These are phyloP conservation scores for Solanum hybrid DNA, from an alignment of 305 asterid species.

Conservation along the genomic window DNA sequence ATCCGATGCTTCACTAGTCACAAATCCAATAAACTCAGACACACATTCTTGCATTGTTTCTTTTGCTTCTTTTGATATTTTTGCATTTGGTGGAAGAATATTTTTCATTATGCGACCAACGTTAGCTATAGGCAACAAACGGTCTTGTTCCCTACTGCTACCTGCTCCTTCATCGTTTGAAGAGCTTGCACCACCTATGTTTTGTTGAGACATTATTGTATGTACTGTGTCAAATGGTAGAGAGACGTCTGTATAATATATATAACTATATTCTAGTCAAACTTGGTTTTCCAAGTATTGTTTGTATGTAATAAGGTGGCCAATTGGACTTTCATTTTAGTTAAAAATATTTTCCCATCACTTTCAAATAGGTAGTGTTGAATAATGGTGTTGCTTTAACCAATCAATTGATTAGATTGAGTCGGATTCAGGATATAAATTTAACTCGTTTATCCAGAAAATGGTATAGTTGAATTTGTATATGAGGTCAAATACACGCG, in stretches of 20 bases:
- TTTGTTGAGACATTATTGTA: constrained; percentile 24
- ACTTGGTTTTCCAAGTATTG: constrained; percentile 5
- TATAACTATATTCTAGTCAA: constrained; percentile 21
- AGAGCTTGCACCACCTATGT: constrained; percentile 12
- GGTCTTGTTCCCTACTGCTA: constrained; percentile 26
- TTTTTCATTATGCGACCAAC: constrained; percentile 68
- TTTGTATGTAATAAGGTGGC: not conserved
- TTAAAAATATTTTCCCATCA: not conserved
- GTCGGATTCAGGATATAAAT: not conserved
- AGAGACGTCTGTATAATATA: constrained; percentile 12
- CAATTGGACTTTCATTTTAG: not conserved
- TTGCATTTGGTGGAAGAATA: constrained; percentile 50
- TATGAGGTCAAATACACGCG: not conserved
- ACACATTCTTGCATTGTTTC: constrained; percentile 74
- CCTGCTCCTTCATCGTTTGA: constrained; percentile 2
- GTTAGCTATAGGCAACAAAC: constrained; percentile 57
- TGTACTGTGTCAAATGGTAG: not conserved
- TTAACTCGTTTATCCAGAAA: no score
- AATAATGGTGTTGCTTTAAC: not conserved
- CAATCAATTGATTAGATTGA: not conserved
- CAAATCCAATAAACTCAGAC: constrained; percentile 61
- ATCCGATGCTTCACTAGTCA: constrained; percentile 60
- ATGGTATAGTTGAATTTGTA: not conserved
- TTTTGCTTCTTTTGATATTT: constrained; percentile 63
- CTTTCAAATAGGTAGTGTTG: not conserved